A percentile compares a stretch with the other conserved stretches of the same genome.
Conservation (phyloP, 257 asterid genomes). For the Solanum boliviense region DNA sequence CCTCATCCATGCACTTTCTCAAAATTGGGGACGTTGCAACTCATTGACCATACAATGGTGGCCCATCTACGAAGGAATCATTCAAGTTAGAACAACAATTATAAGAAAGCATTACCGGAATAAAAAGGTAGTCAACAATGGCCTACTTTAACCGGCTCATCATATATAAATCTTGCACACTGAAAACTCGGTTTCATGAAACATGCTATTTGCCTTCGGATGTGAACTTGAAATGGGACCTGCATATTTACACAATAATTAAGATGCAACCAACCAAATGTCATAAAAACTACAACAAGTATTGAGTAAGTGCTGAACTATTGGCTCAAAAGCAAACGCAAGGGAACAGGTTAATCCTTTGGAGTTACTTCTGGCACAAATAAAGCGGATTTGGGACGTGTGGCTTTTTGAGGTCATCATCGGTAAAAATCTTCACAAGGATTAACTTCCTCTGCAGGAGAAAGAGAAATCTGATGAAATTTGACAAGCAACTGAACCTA, state of each 20-base stretch:
- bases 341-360: neutral
- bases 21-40: slow-evolving; percentile 72
- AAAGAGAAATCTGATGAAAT: slow-evolving; percentile 6
- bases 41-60: slow-evolving; percentile 71
- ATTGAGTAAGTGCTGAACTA: neutral
- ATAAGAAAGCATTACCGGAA: neutral
- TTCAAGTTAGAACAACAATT: neutral
- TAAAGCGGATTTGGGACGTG: slow-evolving; percentile 73
- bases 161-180: slow-evolving; percentile 83
- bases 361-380: slow-evolving; percentile 83
- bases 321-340: neutral
- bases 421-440: slow-evolving; percentile 95
- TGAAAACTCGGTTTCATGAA: slow-evolving; percentile 89
- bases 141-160: slow-evolving; percentile 79
- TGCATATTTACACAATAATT: slow-evolving; percentile 10
- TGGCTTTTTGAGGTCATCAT: slow-evolving; percentile 89
- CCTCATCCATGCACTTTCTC: slow-evolving; percentile 67
- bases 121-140: neutral
- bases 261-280: neutral
- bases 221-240: slow-evolving; percentile 94
- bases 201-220: slow-evolving; percentile 78
- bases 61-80: slow-evolving; percentile 55
- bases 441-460: slow-evolving; percentile 60
- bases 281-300: neutral
- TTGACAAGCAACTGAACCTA: neutral